A percentile compares a stretch with the other conserved stretches of the same genome.
These are phyloP conservation scores for Salvia miltiorrhiza DNA, from an alignment of 257 asterid genomes.

Conservation along the genomic window DNA sequence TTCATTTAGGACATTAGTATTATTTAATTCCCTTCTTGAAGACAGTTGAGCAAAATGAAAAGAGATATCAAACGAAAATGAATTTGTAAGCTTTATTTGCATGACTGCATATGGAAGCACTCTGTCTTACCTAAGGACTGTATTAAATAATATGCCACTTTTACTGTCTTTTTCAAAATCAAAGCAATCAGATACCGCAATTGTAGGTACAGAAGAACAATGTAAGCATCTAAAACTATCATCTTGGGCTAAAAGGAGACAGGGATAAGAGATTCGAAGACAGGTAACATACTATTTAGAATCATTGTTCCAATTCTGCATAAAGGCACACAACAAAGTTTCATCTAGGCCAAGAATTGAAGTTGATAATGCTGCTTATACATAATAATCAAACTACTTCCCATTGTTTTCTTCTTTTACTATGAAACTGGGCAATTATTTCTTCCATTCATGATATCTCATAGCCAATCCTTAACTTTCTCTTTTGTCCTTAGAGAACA, in stretches of 20 bases:
- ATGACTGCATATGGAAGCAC: neutral
- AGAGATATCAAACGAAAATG: neutral
- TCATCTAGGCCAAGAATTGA: neutral
- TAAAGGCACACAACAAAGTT: neutral
- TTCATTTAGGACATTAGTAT: neutral
- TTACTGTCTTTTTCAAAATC: neutral
- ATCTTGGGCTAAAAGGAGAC: no score
- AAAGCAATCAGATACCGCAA: neutral
- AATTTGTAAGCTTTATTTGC: neutral
- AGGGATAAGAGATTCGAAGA: neutral
- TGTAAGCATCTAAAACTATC: conserved; percentile 1
- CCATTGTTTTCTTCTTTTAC: neutral
- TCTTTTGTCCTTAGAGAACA: neutral
- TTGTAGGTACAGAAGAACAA: neutral
- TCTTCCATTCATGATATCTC: neutral
- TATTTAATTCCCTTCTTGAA: neutral
- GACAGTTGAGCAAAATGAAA: neutral
- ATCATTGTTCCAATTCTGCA: neutral
- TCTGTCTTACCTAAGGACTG: neutral
- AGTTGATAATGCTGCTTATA: neutral
- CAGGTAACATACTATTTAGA: neutral
- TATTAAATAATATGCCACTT: neutral
- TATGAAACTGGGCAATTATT: neutral
- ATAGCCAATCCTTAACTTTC: neutral
- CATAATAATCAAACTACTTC: neutral